phyloP scores from a whole-genome alignment of 1,284 basidiomycete genomes.

The Pterulicium gracile region DNA sequence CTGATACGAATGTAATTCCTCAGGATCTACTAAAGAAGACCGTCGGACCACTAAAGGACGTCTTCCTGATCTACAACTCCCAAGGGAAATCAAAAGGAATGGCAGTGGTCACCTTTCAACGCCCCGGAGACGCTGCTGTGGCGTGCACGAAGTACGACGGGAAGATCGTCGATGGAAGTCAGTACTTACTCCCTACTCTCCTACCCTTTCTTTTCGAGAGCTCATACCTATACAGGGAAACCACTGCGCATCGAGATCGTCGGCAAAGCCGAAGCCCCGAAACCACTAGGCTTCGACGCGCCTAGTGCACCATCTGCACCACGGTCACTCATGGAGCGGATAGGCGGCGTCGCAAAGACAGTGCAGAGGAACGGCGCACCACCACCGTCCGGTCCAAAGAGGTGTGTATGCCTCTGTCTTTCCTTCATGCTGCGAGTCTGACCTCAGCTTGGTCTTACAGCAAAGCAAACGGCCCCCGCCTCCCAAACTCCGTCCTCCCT shows the following conservation, averaged over 20 bases:
- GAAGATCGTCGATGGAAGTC: slow-evolving; percentile 66
- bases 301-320: neutral
- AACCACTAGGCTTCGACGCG: slow-evolving; percentile 10
- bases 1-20: slow-evolving; percentile 6
- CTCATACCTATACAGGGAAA: slow-evolving; percentile 29
- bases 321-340: neutral
- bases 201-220: neutral
- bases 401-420: neutral
- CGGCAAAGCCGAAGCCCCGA: slow-evolving; percentile 25
- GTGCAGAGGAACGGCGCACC: neutral
- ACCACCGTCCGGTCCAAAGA: neutral
- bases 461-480: neutral
- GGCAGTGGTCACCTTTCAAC: slow-evolving; percentile 58
- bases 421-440: neutral
- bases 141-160: slow-evolving; percentile 60
- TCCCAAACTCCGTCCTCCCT: neutral
- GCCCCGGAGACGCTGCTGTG: slow-evolving; percentile 44
- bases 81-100: slow-evolving; percentile 65
- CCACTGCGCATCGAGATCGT: slow-evolving; percentile 63
- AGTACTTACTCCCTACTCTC: slow-evolving; percentile 20
- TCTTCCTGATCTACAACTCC: slow-evolving; percentile 60
- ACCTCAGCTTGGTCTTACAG: neutral
- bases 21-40: slow-evolving; percentile 68
- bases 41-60: slow-evolving; percentile 58
- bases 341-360: neutral